phyloP scores from a whole-genome alignment of 1,284 basidiomycete species.

The Entoloma clypeatum region DNA sequence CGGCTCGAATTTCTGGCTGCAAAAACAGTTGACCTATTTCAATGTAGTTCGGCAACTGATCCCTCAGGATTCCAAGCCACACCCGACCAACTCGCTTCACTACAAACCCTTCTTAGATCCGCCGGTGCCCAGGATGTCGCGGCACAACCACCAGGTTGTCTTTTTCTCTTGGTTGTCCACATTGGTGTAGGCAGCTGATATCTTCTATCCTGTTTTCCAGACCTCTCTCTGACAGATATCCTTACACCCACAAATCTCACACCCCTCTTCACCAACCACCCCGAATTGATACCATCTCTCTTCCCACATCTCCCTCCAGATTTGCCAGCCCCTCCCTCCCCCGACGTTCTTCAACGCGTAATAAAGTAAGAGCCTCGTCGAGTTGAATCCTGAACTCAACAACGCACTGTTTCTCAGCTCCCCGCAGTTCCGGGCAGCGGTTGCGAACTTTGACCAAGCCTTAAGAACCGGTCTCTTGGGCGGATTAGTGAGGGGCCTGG shows the following conservation, averaged over 20 bases:
- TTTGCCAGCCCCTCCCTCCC: constrained; percentile 59
- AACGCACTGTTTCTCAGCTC: constrained; percentile 25
- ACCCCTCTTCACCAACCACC: constrained; percentile 64
- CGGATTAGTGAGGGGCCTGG: constrained; percentile 66
- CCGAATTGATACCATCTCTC: constrained; percentile 60
- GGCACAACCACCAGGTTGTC: constrained; percentile 10
- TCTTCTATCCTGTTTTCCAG: constrained; percentile 31
- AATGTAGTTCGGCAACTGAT: neutral
- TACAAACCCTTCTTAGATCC: constrained; percentile 41
- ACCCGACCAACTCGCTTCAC: constrained; percentile 42
- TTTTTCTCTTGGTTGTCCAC: neutral
- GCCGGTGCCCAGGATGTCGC: constrained; percentile 17
- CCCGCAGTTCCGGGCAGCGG: constrained; percentile 41
- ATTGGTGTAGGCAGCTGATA: too few species aligned
- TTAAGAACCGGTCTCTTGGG: constrained; percentile 71
- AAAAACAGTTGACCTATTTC: too few species aligned
- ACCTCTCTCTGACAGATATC: constrained; percentile 66
- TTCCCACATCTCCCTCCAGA: constrained; percentile 78
- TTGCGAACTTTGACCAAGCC: constrained; percentile 71
- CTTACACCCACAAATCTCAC: constrained; percentile 67
- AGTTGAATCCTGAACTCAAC: constrained; percentile 6
- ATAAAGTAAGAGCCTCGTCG: constrained; percentile 31
- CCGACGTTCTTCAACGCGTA: constrained; percentile 52
- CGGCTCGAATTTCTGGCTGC: too few species aligned
- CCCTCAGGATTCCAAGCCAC: constrained; percentile 35